Base-by-base conservation (phyloP, 2,329 filamentous ascomycete genomes). In the Trichoderma hamatum region DNA sequence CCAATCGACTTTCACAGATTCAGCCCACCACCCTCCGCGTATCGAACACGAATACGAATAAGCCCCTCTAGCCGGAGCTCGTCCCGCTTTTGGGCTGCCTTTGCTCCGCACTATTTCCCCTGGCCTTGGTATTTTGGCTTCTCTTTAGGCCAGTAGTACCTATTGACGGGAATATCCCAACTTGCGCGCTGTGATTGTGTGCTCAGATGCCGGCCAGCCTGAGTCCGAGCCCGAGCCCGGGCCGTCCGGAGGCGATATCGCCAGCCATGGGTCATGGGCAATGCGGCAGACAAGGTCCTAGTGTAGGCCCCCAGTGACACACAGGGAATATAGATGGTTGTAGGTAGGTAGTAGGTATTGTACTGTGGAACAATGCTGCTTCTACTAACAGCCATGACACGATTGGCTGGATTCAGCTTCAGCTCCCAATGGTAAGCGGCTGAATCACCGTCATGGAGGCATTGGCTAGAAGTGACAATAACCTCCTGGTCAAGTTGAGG, bases 31-130 rank as follows among this genome's bases (percentile, higher is more conserved):
- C 26, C n/a, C 30, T 65, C 67, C 34, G 30, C 68, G 52, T 11
- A 36, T 69, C 72, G 67, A 70, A 74, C 70, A 72, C 73, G 73
- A 74, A 74, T 72, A 74, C 73, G 73, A 73, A 71, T 56, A 70
- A 68, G 61, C 63, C 11, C 11, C 24, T 34, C 21, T 30, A 9
- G 30, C 36, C 21, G n/a, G 5, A 3, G 16, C 34, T 52, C 28
- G 43, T 52, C 61, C 67, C 59, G 46, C 63, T 60, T 59, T 49
- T 49, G 32, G 51, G 52, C 54, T 30, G 63, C 52, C n/a, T 32
- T 24, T 26, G 62, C 52, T 56, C 62, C 62, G 52, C 62, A 21
- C 46, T 56, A 32, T 28, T 61, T 30, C 52, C 63, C 52, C 32
- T 28, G 52, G 26, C 52, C 39, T 46, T 36, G 36, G 6, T 19